A percentile compares a stretch with the other conserved stretches of the same genome.
Conservation (phyloP, 805 yeast genomes). For the Saccharomycopsis olivae region DNA sequence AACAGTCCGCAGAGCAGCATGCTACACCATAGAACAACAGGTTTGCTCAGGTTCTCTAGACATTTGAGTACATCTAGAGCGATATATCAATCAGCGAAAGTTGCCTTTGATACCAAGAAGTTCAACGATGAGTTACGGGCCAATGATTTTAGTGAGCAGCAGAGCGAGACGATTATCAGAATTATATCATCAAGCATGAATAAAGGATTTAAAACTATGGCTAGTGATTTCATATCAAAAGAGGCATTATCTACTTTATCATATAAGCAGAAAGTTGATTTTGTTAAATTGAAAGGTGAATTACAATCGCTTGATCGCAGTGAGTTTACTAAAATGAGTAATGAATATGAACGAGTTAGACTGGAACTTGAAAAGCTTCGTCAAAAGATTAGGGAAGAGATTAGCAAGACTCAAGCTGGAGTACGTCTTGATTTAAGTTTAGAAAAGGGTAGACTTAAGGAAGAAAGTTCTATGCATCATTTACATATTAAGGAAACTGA, state of each 20-base stretch:
- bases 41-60: too few species aligned
- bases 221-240: slow-evolving; percentile 72
- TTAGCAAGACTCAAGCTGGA: slow-evolving; percentile 80
- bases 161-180: slow-evolving; percentile 69
- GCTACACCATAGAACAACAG: too few species aligned
- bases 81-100: too few species aligned
- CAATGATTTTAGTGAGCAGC: slow-evolving; percentile 64
- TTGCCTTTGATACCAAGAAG: slow-evolving; percentile 53
- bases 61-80: too few species aligned
- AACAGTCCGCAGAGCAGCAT: too few species aligned
- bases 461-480: slow-evolving; percentile 88
- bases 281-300: slow-evolving; percentile 89
- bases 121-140: slow-evolving; percentile 51
- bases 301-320: slow-evolving; percentile 78
- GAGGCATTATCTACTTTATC: slow-evolving; percentile 76
- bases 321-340: slow-evolving; percentile 71
- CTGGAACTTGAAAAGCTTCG: slow-evolving; percentile 81
- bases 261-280: slow-evolving; percentile 93
- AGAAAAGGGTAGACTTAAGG: slow-evolving; percentile 92
- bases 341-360: slow-evolving; percentile 77
- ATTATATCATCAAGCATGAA: slow-evolving; percentile 66
- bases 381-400: slow-evolving; percentile 80
- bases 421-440: slow-evolving; percentile 84
- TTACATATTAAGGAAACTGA: slow-evolving; percentile 90
- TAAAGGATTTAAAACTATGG: slow-evolving; percentile 68